Percentiles rank a stretch among this genome's conserved stretches.
Evolutionary conservation across 345 rosid species (phyloP).

Genomic region (Zanthoxylum bungeanum): DNA sequence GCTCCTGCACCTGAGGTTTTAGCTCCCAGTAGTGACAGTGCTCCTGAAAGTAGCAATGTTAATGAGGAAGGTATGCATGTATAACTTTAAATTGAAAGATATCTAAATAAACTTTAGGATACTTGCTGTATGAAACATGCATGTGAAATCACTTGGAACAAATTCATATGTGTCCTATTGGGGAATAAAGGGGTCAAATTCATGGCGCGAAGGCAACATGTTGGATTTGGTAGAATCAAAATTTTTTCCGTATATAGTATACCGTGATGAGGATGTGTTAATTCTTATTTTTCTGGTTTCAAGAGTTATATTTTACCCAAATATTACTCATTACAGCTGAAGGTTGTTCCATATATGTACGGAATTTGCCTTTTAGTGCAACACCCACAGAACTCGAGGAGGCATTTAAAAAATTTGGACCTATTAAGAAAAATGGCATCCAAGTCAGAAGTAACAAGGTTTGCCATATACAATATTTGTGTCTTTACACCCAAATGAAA

Average conservation of each 20-base stretch:
- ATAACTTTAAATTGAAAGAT: neutral
- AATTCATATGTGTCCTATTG: neutral
- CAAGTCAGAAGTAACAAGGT: conserved; percentile 89
- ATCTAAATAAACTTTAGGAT: neutral
- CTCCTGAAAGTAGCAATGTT: conserved; percentile 38
- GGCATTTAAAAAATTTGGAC: conserved; percentile 67
- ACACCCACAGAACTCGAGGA: conserved; percentile 64
- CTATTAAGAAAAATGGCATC: conserved; percentile 62
- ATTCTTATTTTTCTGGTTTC: neutral
- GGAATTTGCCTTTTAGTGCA: conserved; percentile 67
- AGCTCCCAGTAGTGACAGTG: conserved; percentile 25
- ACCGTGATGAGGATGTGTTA: neutral
- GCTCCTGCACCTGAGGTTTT: conserved; percentile 28
- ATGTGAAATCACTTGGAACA: neutral
- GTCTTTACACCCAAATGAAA: neutral
- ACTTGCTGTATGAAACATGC: neutral
- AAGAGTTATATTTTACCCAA: neutral
- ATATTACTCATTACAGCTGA: conserved; percentile 34
- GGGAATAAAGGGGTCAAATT: neutral
- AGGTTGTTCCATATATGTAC: conserved; percentile 73
- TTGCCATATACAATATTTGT: conserved; percentile 10
- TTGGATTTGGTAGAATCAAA: conserved; percentile 8
- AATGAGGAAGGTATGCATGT: conserved; percentile 46
- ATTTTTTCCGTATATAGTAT: neutral
- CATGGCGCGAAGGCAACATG: neutral